phyloP scores from a whole-genome alignment of 148 eudicot species.

The Cornus suecica region DNA sequence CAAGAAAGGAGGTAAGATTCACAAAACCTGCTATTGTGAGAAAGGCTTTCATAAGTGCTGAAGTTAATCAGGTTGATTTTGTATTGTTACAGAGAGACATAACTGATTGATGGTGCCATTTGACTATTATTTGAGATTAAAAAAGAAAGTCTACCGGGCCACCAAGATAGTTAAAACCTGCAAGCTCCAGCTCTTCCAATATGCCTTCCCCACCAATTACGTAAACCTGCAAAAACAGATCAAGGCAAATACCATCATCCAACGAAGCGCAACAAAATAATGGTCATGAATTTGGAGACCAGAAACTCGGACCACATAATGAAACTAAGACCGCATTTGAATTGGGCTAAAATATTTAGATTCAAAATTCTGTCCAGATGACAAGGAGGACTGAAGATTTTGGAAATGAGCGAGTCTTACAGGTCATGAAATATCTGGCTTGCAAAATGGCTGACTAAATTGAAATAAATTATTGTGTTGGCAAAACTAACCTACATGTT shows the following conservation, averaged over 20 bases:
- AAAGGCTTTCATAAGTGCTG: no score
- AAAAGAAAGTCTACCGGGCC: conserved; percentile 63
- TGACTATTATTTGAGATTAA: background rate
- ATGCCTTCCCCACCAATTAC: conserved; percentile 91
- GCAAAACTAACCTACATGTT: background rate
- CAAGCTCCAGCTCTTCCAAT: conserved; percentile 76
- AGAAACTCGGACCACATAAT: background rate
- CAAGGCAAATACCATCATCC: background rate
- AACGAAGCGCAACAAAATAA: background rate
- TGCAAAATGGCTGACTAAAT: background rate
- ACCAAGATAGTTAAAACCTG: conserved; percentile 79
- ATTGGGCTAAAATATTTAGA: background rate
- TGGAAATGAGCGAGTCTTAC: background rate
- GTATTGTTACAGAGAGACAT: background rate
- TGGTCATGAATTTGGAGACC: background rate
- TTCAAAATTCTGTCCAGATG: background rate
- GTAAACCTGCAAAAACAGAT: conserved; percentile 55
- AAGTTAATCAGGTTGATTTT: background rate
- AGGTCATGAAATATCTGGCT: background rate
- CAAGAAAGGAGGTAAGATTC: background rate
- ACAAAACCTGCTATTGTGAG: no score
- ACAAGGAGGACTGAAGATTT: background rate
- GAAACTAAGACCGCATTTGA: background rate
- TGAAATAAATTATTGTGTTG: no score
- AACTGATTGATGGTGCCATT: background rate